Base-by-base conservation (phyloP, 2,329 filamentous ascomycete species). In the Calonectria fujianensis region DNA sequence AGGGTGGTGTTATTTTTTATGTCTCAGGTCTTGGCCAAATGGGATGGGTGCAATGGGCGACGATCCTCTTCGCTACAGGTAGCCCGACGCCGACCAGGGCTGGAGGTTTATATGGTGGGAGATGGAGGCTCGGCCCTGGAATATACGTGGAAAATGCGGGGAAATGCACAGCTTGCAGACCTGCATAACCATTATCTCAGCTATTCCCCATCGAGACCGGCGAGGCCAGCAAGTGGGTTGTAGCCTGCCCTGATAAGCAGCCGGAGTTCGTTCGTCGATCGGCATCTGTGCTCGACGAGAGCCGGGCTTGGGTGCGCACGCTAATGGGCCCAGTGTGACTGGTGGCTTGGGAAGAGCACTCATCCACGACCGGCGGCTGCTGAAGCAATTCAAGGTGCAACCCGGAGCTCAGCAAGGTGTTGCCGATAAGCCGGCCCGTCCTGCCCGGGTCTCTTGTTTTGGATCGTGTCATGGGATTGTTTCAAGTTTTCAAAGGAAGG, bases 71-170 rank as follows among this genome's bases (percentile, higher is more conserved):
- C n/a, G n/a, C n/a, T 29, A 41, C 37, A 27, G 57, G 35, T 20
- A 41, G 35, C 20, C 35, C 41, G 18, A 63, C 35, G 57, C 57
- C 57, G 35, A 63, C 35, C 57, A 41, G 57, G 57, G 57, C 32
- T 63, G n/a, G 39, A 41, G 24, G 67, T 64, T 70, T 65, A 70
- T 64, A 70, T 52, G 57, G 57, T 63, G 35, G 57, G 57, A 35
- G 57, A 64, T 24, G 29, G 31, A 39, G n/a, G 32, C 41, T 52
- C 31, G 51, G 32, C 52, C 59, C 13, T 63, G 59, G 72, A 35
- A 52, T 41, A 66, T 59, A 66, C 67, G 67, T 65, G 61, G 70
- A 41, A 69, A 70, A 74, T 70, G 72, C 72, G 72, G 72, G 72
- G 72, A 70, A 70, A 61, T 70, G 72, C 72, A 70, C 35, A 52